Conservation (phyloP, 2,329 filamentous ascomycete species). For the Plenodomus biglobosus region DNA sequence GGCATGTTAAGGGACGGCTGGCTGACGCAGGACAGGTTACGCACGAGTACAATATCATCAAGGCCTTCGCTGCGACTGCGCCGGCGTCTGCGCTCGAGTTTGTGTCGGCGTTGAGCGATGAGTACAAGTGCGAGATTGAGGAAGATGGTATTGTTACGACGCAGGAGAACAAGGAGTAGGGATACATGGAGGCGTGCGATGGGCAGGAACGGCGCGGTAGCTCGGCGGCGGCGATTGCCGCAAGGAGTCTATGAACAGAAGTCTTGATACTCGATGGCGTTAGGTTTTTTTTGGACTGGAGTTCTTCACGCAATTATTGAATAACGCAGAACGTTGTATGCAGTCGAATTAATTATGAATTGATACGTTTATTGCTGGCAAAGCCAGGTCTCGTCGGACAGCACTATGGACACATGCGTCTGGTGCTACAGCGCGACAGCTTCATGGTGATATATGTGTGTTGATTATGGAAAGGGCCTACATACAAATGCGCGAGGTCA, state of each 20-base stretch:
- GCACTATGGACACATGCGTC: too few relatives aligned
- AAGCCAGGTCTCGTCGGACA: too few relatives aligned
- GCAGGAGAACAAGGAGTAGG: constrained; percentile 19
- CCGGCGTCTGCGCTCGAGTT: constrained; percentile 68
- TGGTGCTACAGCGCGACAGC: too few relatives aligned
- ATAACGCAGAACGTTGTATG: neutral
- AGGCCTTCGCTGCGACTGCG: constrained; percentile 76
- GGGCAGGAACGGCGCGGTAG: too few relatives aligned
- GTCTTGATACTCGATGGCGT: neutral
- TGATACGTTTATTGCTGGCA: neutral
- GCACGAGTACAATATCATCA: constrained; percentile 68
- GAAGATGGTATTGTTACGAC: constrained; percentile 69
- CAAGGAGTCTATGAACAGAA: neutral
- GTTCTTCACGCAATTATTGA: neutral
- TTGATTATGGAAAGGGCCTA: too few relatives aligned
- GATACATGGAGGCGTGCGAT: too few relatives aligned
- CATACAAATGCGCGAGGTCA: too few relatives aligned
- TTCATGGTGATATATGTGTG: too few relatives aligned
- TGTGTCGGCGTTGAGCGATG: constrained; percentile 63
- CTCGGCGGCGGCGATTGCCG: too few relatives aligned
- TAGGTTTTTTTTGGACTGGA: neutral
- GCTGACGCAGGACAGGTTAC: constrained; percentile 58
- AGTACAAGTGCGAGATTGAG: constrained; percentile 69
- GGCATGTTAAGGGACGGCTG: neutral
- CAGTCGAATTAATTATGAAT: neutral